Evolutionary conservation across 2,329 filamentous ascomycete species (phyloP).

Genomic region (Xylariales sp.): DNA sequence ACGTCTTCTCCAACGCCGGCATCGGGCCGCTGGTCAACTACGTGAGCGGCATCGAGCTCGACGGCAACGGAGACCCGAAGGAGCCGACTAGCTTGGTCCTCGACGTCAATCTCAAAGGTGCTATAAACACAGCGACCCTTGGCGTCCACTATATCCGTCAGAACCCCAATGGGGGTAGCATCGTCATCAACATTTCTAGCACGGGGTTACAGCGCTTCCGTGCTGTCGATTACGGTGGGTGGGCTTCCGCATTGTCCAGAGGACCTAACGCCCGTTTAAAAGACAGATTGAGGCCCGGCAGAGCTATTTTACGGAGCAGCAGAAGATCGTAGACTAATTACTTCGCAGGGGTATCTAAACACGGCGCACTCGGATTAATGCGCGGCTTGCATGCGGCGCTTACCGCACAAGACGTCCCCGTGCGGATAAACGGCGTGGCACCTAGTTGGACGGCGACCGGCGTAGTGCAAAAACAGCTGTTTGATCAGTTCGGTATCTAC

Average conservation of each 20-base stretch:
- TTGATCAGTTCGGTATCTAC: constrained; percentile 54
- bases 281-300: not conserved
- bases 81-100: constrained; percentile 57
- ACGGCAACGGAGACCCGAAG: constrained; percentile 61
- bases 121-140: constrained; percentile 62
- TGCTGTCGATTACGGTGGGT: constrained; percentile 62
- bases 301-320: not conserved
- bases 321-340: constrained; percentile 10
- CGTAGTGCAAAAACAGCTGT: constrained; percentile 44
- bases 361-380: constrained; percentile 65
- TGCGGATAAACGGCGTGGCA: constrained; percentile 67
- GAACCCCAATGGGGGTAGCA: constrained; percentile 60
- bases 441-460: constrained; percentile 65
- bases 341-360: constrained; percentile 61
- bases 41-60: constrained; percentile 55
- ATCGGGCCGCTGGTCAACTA: constrained; percentile 60
- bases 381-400: constrained; percentile 58
- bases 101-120: constrained; percentile 63
- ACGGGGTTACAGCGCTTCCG: constrained; percentile 63
- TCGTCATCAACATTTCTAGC: constrained; percentile 65
- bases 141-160: constrained; percentile 63
- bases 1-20: constrained; percentile 78
- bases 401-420: constrained; percentile 53
- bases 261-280: not conserved
- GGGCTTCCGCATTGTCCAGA: not conserved